A percentile compares a stretch with the other conserved stretches of the same genome.
These are phyloP conservation scores for Helicocarpus griseus DNA, from an alignment of 2,329 filamentous ascomycete genomes.

Conservation along the genomic window DNA sequence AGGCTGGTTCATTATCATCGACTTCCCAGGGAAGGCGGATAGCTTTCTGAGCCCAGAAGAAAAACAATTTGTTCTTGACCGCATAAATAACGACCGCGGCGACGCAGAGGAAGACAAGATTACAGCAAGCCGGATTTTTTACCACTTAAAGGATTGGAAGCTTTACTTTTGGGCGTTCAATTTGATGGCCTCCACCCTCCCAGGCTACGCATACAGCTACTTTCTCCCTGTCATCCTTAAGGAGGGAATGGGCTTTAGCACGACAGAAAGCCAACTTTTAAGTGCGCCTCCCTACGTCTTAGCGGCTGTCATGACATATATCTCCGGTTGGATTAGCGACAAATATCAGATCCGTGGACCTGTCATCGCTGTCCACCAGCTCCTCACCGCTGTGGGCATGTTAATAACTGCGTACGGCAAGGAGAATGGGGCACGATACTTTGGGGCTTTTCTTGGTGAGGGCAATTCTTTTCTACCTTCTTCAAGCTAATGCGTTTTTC, in stretches of 20 bases:
- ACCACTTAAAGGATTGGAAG: constrained; percentile 27
- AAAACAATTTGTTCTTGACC: constrained; percentile 22
- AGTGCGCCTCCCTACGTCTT: constrained; percentile 26
- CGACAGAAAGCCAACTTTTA: constrained; percentile 23
- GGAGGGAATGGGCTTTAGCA: constrained; percentile 27
- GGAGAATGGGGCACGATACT: constrained; percentile 10
- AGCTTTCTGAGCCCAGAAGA: constrained; percentile 18
- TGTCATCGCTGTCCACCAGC: constrained; percentile 11
- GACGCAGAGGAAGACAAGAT: constrained; percentile 22
- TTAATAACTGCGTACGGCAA: constrained; percentile 11
- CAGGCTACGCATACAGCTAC: constrained; percentile 26
- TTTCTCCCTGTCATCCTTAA: constrained; percentile 31
- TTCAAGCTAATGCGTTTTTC: no score
- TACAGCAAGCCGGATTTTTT: constrained; percentile 16
- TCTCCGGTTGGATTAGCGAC: constrained; percentile 16
- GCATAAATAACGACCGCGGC: constrained; percentile 28
- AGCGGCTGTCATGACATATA: constrained; percentile 26
- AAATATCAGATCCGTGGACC: constrained; percentile 11
- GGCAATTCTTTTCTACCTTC: no score
- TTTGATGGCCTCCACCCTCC: constrained; percentile 15
- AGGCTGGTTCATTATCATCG: constrained; percentile 31
- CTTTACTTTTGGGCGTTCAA: constrained; percentile 28
- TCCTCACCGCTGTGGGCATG: constrained; percentile 12
- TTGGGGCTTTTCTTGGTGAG: constrained; percentile 10
- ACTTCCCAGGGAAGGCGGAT: constrained; percentile 25